Evolutionary conservation across 2,329 filamentous ascomycete genomes (phyloP).

Genomic region (Ophiosphaerella herpotricha): DNA sequence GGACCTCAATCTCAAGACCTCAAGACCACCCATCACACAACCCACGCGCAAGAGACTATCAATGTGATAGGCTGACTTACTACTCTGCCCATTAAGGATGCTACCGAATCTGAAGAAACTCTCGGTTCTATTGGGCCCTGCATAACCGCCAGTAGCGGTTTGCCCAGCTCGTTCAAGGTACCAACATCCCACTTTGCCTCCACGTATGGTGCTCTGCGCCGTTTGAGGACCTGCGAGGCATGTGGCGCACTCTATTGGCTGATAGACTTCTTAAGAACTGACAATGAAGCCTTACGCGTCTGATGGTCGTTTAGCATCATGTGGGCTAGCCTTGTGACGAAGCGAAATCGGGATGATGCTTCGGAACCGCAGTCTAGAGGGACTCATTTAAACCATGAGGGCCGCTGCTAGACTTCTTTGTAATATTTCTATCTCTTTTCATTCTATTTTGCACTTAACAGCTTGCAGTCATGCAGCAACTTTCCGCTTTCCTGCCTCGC

Average conservation of each 20-base stretch:
- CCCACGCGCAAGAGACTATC: slow-evolving; percentile 37
- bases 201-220: slow-evolving; percentile 17
- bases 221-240: slow-evolving; percentile 29
- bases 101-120: slow-evolving; percentile 29
- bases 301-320: slow-evolving; percentile 36
- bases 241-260: slow-evolving; percentile 44
- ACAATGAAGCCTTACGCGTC: slow-evolving; percentile 21
- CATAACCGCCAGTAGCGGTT: slow-evolving; percentile 39
- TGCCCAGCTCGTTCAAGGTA: slow-evolving; percentile 14
- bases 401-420: slow-evolving; percentile 16
- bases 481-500: slow-evolving; percentile 35
- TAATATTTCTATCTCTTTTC: slow-evolving; percentile 13
- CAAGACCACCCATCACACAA: slow-evolving; percentile 39
- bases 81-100: slow-evolving; percentile 9
- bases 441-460: slow-evolving; percentile 12
- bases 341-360: slow-evolving; percentile 41
- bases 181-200: slow-evolving; percentile 18
- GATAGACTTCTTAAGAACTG: slow-evolving; percentile 12
- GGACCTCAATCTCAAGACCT: slow-evolving; percentile 31
- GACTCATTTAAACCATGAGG: slow-evolving; percentile 36
- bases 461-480: slow-evolving; percentile 32
- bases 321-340: slow-evolving; percentile 37
- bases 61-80: slow-evolving; percentile 36
- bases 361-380: slow-evolving; percentile 16
- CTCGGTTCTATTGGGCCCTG: slow-evolving; percentile 35